phyloP scores from a whole-genome alignment of 2,329 filamentous ascomycete species.

The Lasiodiplodia sp. region DNA sequence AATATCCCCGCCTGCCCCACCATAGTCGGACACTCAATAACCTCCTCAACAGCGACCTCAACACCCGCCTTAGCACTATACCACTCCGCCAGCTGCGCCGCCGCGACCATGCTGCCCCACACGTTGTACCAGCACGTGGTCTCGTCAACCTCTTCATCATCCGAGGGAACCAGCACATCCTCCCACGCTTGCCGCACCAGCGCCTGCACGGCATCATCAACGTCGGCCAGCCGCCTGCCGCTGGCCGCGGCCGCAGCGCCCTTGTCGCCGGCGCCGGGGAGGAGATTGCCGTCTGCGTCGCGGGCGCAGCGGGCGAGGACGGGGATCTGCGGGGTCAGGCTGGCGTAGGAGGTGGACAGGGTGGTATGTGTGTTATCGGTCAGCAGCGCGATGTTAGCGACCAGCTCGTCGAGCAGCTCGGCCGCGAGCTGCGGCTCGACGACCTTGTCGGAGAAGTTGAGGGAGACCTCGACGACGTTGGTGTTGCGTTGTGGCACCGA shows the following conservation, averaged over 20 bases:
- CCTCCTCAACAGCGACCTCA: constrained; percentile 3
- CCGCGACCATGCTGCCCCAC: constrained; percentile 44
- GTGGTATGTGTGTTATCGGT: constrained; percentile 36
- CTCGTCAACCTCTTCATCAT: background rate
- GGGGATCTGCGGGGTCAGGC: background rate
- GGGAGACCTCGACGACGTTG: constrained; percentile 39
- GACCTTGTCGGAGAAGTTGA: constrained; percentile 47
- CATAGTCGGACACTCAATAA: constrained; percentile 23
- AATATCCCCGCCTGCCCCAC: constrained; percentile 15
- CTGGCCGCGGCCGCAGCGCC: background rate
- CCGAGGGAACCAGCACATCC: constrained; percentile 31
- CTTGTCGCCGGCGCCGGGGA: background rate
- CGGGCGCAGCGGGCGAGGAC: background rate
- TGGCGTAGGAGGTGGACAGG: constrained; percentile 31
- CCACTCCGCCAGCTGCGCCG: constrained; percentile 42
- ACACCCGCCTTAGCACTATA: constrained; percentile 36
- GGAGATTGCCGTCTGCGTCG: constrained; percentile 2
- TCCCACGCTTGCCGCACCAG: constrained; percentile 41
- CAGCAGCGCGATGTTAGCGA: constrained; percentile 39
- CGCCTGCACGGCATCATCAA: constrained; percentile 36
- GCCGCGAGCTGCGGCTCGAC: constrained; percentile 60
- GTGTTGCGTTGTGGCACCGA: constrained; percentile 36
- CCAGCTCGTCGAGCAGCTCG: constrained; percentile 53
- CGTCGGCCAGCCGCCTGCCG: constrained; percentile 29
- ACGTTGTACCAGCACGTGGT: constrained; percentile 45